phyloP scores from a whole-genome alignment of 768 basidiomycete species.

The Xerocomus spinulosus region DNA sequence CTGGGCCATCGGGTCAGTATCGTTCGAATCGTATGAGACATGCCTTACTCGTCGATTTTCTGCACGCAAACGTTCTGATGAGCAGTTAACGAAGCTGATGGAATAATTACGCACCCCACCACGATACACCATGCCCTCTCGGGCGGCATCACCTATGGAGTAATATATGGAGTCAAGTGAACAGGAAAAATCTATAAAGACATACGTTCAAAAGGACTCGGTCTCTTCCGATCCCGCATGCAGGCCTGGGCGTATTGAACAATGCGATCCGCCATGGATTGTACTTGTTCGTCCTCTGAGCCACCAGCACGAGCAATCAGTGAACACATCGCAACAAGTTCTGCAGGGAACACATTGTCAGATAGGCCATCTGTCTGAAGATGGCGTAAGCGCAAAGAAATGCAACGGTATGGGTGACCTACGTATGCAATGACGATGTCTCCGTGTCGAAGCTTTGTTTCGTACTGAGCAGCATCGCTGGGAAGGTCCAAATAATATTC shows the following conservation, averaged over 20 bases:
- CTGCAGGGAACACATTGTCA: slow-evolving; percentile 60
- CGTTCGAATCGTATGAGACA: background rate
- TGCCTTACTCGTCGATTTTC: slow-evolving; percentile 78
- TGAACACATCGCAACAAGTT: slow-evolving; percentile 66
- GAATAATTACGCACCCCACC: slow-evolving; percentile 66
- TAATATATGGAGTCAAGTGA: slow-evolving; percentile 5
- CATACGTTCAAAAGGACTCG: slow-evolving; percentile 74
- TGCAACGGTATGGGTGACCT: slow-evolving; percentile 9
- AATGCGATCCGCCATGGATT: slow-evolving; percentile 67
- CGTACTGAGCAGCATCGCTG: slow-evolving; percentile 40
- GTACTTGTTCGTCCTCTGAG: slow-evolving; percentile 57
- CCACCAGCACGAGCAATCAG: slow-evolving; percentile 54
- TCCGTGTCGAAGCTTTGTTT: slow-evolving; percentile 47
- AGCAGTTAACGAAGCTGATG: too few species aligned
- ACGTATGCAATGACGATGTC: slow-evolving; percentile 51
- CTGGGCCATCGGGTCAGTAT: slow-evolving; percentile 33
- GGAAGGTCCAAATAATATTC: slow-evolving; percentile 34
- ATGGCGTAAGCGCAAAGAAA: slow-evolving; percentile 2
- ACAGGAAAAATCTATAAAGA: slow-evolving; percentile 6
- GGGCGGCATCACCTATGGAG: slow-evolving; percentile 53
- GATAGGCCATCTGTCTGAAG: slow-evolving; percentile 51
- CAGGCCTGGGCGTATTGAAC: slow-evolving; percentile 65
- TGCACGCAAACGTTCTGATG: slow-evolving; percentile 24
- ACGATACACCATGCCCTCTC: slow-evolving; percentile 58
- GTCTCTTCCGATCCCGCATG: slow-evolving; percentile 60